Conservation (phyloP, 2,329 filamentous ascomycete genomes). For the Metarhizium anisopliae region DNA sequence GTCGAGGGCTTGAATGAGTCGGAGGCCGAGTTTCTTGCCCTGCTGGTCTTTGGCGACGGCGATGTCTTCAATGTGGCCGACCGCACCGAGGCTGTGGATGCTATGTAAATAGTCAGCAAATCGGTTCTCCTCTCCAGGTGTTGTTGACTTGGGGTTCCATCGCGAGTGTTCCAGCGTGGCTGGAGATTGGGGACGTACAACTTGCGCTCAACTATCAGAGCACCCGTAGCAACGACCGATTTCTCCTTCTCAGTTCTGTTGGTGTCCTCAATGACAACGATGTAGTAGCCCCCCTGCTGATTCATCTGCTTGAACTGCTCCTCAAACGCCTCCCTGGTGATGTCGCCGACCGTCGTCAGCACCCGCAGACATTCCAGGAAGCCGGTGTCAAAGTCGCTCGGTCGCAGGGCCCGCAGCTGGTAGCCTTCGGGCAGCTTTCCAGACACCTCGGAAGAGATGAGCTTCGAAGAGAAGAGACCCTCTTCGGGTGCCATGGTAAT, state of each 20-base stretch:
- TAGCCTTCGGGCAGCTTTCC: constrained; percentile 72
- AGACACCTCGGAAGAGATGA: constrained; percentile 70
- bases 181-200: constrained; percentile 48
- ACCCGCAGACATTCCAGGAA: constrained; percentile 90
- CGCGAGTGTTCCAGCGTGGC: too few relatives aligned
- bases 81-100: constrained; percentile 71
- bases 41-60: constrained; percentile 92
- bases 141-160: background rate
- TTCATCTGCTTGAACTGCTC: constrained; percentile 77
- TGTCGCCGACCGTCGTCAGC: constrained; percentile 85
- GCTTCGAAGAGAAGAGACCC: constrained; percentile 66
- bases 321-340: constrained; percentile 64
- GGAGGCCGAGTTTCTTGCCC: constrained; percentile 89
- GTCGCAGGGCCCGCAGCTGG: constrained; percentile 69
- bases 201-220: constrained; percentile 86
- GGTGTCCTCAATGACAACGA: constrained; percentile 76
- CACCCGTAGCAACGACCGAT: constrained; percentile 81
- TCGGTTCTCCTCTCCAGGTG: background rate
- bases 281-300: constrained; percentile 68
- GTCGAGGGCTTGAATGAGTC: constrained; percentile 90
- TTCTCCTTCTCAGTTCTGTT: constrained; percentile 38
- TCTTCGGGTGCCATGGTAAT: constrained; percentile 19
- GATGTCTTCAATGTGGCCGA: constrained; percentile 97
- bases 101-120: constrained; percentile 26
- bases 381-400: constrained; percentile 67